These are phyloP conservation scores for Thelephora ganbajun DNA, from an alignment of 768 basidiomycete genomes.

Conservation along the genomic window DNA sequence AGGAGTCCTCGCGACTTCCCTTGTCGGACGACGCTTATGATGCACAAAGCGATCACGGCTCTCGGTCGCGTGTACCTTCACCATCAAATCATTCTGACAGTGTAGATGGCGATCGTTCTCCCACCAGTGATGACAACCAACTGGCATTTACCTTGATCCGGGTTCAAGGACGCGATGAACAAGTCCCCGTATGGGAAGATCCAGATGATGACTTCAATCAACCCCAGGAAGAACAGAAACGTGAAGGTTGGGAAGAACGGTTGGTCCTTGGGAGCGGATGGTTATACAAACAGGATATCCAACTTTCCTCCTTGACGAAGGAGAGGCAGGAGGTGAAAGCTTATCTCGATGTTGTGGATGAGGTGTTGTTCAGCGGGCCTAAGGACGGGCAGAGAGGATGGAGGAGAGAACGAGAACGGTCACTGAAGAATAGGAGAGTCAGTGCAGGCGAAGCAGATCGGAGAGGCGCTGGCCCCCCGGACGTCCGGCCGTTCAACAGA, in stretches of 20 bases:
- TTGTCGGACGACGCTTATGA: constrained; percentile 76
- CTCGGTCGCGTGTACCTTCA: constrained; percentile 8
- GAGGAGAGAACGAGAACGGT: constrained; percentile 32
- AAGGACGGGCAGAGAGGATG: constrained; percentile 34
- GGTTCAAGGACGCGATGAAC: constrained; percentile 49
- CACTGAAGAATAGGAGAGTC: constrained; percentile 31
- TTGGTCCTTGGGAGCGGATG: constrained; percentile 73
- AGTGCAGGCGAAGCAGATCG: constrained; percentile 29
- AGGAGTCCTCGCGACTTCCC: constrained; percentile 65
- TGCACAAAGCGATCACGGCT: constrained; percentile 49
- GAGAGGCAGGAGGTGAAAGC: constrained; percentile 41
- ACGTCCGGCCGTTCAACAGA: constrained; percentile 16
- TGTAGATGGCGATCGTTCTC: constrained; percentile 9
- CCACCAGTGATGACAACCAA: constrained; percentile 2
- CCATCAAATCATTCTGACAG: constrained; percentile 13
- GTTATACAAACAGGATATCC: constrained; percentile 61
- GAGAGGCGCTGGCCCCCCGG: constrained; percentile 5
- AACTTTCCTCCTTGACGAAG: constrained; percentile 34
- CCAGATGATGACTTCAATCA: constrained; percentile 30
- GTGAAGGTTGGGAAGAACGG: constrained; percentile 69
- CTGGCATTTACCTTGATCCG: constrained; percentile 17
- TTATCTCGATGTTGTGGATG: constrained; percentile 72
- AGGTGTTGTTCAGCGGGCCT: constrained; percentile 56
- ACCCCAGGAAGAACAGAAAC: constrained; percentile 38
- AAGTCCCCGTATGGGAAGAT: constrained; percentile 73